phyloP scores from a whole-genome alignment of 2,329 filamentous ascomycete species.

The Aschersonia sp. region DNA sequence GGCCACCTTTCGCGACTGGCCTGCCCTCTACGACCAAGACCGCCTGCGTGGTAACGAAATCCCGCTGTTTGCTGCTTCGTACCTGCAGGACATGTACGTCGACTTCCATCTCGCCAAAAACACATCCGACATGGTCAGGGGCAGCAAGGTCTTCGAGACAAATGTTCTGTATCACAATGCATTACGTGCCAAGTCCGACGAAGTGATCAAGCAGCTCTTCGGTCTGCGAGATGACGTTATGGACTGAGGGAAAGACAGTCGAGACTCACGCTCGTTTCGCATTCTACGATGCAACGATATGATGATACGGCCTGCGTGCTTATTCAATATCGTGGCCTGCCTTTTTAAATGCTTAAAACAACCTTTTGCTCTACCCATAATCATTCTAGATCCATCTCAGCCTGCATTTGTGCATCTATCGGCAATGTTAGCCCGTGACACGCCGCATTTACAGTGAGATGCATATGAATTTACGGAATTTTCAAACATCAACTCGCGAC shows the following conservation, averaged over 20 bases:
- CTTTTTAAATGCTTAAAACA: too few relatives aligned
- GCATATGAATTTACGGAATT: too few relatives aligned
- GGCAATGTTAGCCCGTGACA: background rate
- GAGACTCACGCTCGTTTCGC: background rate
- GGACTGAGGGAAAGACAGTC: slow-evolving; percentile 24
- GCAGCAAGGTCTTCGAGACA: slow-evolving; percentile 69
- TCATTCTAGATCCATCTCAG: slow-evolving; percentile 31
- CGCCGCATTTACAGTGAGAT: background rate
- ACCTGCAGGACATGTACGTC: slow-evolving; percentile 86
- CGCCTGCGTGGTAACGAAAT: slow-evolving; percentile 66
- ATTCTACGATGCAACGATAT: background rate
- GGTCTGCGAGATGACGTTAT: slow-evolving; percentile 56
- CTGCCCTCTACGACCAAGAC: slow-evolving; percentile 58
- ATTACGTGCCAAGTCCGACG: slow-evolving; percentile 55
- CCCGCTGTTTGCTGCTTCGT: slow-evolving; percentile 75
- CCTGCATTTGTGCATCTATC: slow-evolving; percentile 34
- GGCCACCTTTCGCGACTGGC: slow-evolving; percentile 57
- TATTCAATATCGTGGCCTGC: too few relatives aligned
- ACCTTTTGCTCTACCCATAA: background rate
- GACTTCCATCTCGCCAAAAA: slow-evolving; percentile 60
- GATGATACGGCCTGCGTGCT: background rate
- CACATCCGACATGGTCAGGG: slow-evolving; percentile 61
- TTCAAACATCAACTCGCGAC: background rate
- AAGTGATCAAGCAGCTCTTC: slow-evolving; percentile 66
- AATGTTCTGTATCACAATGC: slow-evolving; percentile 84